These are phyloP conservation scores for Globisporangium camurandrum DNA, from an alignment of 352 stramenopile species.

Conservation along the genomic window DNA sequence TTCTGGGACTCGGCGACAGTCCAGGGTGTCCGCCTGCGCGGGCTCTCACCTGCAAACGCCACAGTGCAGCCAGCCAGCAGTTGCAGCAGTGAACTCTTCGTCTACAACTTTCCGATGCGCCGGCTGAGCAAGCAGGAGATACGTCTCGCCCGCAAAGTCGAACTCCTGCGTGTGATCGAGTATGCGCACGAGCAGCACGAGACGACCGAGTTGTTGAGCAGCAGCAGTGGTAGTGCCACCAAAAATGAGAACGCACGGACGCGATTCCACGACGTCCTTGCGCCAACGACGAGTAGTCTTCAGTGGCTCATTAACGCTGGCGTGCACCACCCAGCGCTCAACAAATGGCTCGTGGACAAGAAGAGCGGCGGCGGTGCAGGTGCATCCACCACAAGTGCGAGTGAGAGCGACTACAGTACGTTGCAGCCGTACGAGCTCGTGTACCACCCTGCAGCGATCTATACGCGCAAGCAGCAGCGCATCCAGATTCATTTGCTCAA, in stretches of 20 bases:
- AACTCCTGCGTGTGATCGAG: conserved; percentile 58
- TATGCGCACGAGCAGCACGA: conserved; percentile 57
- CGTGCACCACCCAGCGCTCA: conserved; percentile 32
- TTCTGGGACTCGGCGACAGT: conserved; percentile 86
- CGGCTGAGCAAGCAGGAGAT: conserved; percentile 38
- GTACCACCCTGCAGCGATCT: conserved; percentile 82
- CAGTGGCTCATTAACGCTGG: conserved; percentile 56
- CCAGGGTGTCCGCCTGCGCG: conserved; percentile 51
- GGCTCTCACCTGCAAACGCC: conserved; percentile 26
- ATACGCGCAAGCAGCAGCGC: conserved; percentile 75
- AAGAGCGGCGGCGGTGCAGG: neutral
- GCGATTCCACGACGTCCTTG: conserved; percentile 47
- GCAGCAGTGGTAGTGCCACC: neutral
- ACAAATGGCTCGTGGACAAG: conserved; percentile 22
- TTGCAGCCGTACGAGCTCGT: conserved; percentile 60
- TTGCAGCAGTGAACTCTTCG: conserved; percentile 24
- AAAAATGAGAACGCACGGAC: conserved; percentile 12
- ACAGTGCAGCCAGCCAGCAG: no score
- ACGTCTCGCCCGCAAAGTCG: conserved; percentile 40
- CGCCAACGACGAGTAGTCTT: conserved; percentile 17
- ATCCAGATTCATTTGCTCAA: conserved; percentile 83
- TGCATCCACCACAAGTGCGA: no score
- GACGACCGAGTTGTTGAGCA: conserved; percentile 8
- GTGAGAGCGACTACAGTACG: conserved; percentile 21
- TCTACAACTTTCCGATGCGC: conserved; percentile 83